Conservation (phyloP, 2,329 filamentous ascomycete genomes). For the Aureobasidium vineae region DNA sequence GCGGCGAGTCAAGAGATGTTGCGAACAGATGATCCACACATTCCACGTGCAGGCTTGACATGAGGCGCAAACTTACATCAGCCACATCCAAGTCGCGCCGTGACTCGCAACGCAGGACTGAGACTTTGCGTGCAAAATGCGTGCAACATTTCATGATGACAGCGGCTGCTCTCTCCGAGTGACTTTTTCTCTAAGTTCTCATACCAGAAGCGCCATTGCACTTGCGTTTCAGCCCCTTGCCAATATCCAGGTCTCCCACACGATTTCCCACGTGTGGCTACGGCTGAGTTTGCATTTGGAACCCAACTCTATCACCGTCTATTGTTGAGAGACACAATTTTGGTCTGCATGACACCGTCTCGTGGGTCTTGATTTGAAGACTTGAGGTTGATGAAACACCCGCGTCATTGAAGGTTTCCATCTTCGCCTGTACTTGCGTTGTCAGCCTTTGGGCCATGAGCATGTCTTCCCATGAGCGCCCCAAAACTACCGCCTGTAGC, state of each 20-base stretch:
- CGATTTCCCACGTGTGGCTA: background rate
- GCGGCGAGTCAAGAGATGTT: background rate
- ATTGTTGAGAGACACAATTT: background rate
- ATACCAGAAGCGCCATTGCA: background rate
- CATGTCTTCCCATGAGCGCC: background rate
- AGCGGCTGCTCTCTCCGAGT: slow-evolving; percentile 7
- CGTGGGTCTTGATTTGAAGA: background rate
- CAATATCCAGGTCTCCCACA: background rate
- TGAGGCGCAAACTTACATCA: background rate
- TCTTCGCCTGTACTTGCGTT: slow-evolving; percentile 3
- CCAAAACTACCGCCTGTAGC: background rate
- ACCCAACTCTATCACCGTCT: background rate
- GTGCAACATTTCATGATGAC: background rate
- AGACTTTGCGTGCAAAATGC: background rate
- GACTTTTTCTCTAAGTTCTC: background rate
- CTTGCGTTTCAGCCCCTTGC: slow-evolving; percentile 3
- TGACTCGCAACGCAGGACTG: background rate
- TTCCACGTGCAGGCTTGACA: background rate
- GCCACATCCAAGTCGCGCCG: background rate
- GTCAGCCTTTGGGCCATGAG: background rate
- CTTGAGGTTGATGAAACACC: background rate
- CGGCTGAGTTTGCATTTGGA: background rate
- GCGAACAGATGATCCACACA: background rate
- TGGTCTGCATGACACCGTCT: background rate
- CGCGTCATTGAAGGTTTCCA: background rate